Evolutionary conservation across 1,284 basidiomycete species (phyloP).

Genomic region (Leccinum huronense): DNA sequence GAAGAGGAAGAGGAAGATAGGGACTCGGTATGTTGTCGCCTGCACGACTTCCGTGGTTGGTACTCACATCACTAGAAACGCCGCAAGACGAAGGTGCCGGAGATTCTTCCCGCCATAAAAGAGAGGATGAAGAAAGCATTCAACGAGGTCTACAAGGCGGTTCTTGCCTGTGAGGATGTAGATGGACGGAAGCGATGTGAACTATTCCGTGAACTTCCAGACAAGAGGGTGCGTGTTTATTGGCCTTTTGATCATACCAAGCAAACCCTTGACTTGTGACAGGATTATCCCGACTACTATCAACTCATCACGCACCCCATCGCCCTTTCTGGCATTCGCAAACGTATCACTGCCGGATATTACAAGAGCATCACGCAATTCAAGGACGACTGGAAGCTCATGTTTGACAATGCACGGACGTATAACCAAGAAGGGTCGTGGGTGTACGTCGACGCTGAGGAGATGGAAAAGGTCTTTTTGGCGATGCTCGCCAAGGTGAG

Average conservation of each 20-base stretch:
- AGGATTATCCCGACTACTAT: slow-evolving; percentile 94
- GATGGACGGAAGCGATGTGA: slow-evolving; percentile 78
- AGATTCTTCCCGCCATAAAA: slow-evolving; percentile 54
- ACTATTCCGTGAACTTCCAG: slow-evolving; percentile 79
- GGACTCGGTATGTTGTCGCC: slow-evolving; percentile 50
- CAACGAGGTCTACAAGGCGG: slow-evolving; percentile 78
- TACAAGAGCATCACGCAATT: slow-evolving; percentile 79
- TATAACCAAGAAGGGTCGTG: slow-evolving; percentile 89
- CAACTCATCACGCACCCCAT: slow-evolving; percentile 78
- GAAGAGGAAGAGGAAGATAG: slow-evolving; percentile 71
- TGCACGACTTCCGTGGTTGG: neutral
- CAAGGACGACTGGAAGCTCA: slow-evolving; percentile 80
- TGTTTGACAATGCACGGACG: slow-evolving; percentile 91
- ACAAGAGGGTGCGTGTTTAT: slow-evolving; percentile 51
- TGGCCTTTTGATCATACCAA: neutral
- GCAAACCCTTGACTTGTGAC: slow-evolving; percentile 11
- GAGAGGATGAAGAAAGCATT: slow-evolving; percentile 86
- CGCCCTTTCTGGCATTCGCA: slow-evolving; percentile 84
- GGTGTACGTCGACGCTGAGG: slow-evolving; percentile 92
- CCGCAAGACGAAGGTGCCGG: slow-evolving; percentile 61
- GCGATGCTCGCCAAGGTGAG: slow-evolving; percentile 59
- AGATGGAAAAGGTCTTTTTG: slow-evolving; percentile 86
- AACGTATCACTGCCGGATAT: slow-evolving; percentile 68
- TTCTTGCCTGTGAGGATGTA: slow-evolving; percentile 71
- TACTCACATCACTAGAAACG: slow-evolving; percentile 59